phyloP scores from a whole-genome alignment of 106 monocot species.

The Dendrobium officinale region DNA sequence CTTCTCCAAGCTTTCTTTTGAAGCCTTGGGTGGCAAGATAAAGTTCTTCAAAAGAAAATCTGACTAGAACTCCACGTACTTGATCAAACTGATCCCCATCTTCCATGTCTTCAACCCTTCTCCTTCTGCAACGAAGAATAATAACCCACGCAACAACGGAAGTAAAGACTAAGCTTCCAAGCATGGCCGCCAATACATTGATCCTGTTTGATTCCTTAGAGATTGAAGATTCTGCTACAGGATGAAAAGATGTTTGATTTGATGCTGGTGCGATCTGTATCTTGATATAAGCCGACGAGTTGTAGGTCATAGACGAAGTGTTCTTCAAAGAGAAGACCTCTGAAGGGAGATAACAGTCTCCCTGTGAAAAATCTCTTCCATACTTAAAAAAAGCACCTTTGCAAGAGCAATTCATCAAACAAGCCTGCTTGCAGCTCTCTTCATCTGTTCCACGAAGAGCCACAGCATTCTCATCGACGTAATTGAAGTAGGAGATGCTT shows the following conservation, averaged over 20 bases:
- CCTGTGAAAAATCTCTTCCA: not conserved
- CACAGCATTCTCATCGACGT: not conserved
- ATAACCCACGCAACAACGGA: not conserved
- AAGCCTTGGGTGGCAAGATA: slow-evolving; percentile 11
- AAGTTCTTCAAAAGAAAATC: slow-evolving; percentile 35
- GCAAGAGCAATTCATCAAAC: slow-evolving; percentile 40
- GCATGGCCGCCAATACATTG: not conserved
- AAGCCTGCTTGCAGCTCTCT: slow-evolving; percentile 34
- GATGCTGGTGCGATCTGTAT: slow-evolving; percentile 7
- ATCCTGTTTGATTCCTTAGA: not conserved
- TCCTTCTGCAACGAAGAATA: not conserved
- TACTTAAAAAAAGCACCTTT: slow-evolving; percentile 24
- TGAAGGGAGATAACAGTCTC: slow-evolving; percentile 8
- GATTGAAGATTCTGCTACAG: not conserved
- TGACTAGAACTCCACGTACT: slow-evolving; percentile 24
- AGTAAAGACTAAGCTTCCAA: not conserved
- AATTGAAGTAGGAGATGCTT: slow-evolving; percentile 17
- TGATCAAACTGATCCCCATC: slow-evolving; percentile 19
- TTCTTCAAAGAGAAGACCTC: slow-evolving; percentile 26
- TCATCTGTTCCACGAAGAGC: slow-evolving; percentile 2
- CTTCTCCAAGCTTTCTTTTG: not conserved
- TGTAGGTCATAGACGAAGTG: not conserved
- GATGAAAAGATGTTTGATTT: no score
- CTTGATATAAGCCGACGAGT: slow-evolving; percentile 25
- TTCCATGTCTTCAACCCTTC: not conserved